Percentiles rank a stretch among this genome's conserved stretches.
Conservation (phyloP, 345 rosid genomes). For the Camelina sativa region DNA sequence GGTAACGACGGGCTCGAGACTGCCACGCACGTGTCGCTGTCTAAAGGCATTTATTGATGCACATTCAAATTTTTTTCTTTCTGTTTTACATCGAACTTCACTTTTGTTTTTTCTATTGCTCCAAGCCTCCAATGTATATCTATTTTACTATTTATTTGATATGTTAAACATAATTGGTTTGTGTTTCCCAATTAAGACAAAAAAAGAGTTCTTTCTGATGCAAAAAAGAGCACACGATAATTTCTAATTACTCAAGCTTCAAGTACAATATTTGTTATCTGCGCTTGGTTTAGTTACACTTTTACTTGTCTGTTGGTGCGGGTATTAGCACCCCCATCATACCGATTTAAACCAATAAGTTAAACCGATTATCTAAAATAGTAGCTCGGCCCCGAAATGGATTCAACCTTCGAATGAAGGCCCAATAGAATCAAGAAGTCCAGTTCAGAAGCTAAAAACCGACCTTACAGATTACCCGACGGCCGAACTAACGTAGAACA, state of each 20-base stretch:
- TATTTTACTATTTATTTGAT: background rate
- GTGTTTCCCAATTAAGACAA: background rate
- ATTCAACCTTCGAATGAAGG: too few species aligned
- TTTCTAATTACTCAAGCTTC: background rate
- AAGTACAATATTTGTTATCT: constrained; percentile 14
- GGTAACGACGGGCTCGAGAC: constrained; percentile 47
- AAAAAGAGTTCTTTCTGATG: background rate
- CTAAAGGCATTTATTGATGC: constrained; percentile 33
- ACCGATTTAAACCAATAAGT: too few species aligned
- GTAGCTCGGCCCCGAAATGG: too few species aligned
- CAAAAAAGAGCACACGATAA: background rate
- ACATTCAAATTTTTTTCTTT: constrained; percentile 20
- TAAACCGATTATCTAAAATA: too few species aligned
- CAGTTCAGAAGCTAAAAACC: too few species aligned
- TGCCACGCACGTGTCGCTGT: constrained; percentile 43
- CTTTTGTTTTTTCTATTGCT: background rate
- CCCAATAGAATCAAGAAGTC: too few species aligned
- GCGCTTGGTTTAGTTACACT: background rate
- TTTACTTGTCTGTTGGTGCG: too few species aligned
- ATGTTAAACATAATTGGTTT: background rate
- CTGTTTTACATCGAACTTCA: background rate
- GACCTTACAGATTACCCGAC: too few species aligned
- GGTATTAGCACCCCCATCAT: too few species aligned
- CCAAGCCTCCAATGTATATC: constrained; percentile 17
- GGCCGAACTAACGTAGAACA: too few species aligned